Percentiles rank a stretch among this genome's conserved stretches.
phyloP scores from a whole-genome alignment of 345 rosid genomes.

The Hibiscus trionum region DNA sequence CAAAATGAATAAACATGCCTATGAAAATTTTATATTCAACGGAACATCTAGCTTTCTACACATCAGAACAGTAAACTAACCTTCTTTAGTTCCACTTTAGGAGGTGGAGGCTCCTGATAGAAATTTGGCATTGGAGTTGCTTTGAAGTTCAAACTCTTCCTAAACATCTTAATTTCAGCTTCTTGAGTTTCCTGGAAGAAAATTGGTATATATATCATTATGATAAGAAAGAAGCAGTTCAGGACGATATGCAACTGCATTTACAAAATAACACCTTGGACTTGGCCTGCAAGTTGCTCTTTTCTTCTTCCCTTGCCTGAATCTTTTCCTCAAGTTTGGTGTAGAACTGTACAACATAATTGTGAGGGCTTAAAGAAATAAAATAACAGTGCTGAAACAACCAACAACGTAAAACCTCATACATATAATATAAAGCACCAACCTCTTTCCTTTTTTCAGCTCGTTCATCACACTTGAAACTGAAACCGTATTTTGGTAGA shows the following conservation, averaged over 20 bases:
- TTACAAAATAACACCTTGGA: conserved; percentile 56
- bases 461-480: conserved; percentile 90
- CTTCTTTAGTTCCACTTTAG: conserved; percentile 86
- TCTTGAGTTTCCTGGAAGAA: conserved; percentile 77
- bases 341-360: conserved; percentile 54
- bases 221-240: neutral
- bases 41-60: neutral
- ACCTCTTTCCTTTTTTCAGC: conserved; percentile 99
- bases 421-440: conserved; percentile 17
- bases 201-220: conserved; percentile 1
- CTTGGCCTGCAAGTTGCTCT: conserved; percentile 70
- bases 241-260: conserved; percentile 3
- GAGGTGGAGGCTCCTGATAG: conserved; percentile 92
- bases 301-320: conserved; percentile 87
- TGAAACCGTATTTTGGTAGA: conserved; percentile 95
- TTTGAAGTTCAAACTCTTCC: conserved; percentile 89
- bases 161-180: conserved; percentile 81
- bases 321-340: conserved; percentile 92
- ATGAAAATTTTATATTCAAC: neutral
- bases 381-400: neutral
- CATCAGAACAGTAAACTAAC: conserved; percentile 23
- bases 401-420: conserved; percentile 2
- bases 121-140: conserved; percentile 98
- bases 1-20: neutral
- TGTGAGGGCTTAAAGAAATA: conserved; percentile 7